Base-by-base conservation (phyloP, 306 rosid species). In the Trifolium pratense region DNA sequence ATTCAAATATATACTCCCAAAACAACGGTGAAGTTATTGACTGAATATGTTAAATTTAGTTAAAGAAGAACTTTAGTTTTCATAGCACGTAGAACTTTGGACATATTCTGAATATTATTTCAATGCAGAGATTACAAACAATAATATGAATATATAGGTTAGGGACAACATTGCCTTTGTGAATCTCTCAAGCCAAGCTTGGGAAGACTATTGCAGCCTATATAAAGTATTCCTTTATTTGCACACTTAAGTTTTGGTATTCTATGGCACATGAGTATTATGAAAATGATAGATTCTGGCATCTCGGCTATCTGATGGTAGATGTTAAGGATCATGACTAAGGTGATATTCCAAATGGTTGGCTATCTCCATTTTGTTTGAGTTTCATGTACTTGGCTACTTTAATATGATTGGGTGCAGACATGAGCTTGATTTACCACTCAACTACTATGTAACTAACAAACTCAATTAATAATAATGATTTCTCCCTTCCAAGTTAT, bases 1-100 rank as follows among this genome's bases (percentile, higher is more conserved):
- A 43, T 51, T 74, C 48, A 74, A 25, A 72, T 12, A 13, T 73
- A 49, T 34, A 74, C 9, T 70, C 66, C 51, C 34, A 68, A 64
- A 31, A 43, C 23, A 60, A 13, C 23, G 25, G 49, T 26, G 14
- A 37, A 75, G 31, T 9, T 66, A 56, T 46, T 49, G 42, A 56
- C 48, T 25, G 39, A 74, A 66, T 57, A 26, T 15, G 20, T n/a
- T 66, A 20, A 49, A 36, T 21, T 40, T 55, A 3, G 58, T 16
- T 16, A 25, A 46, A 13, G 20, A 31, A 31, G 34, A 29, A 72
- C 57, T 32, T 9, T 36, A 21, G 20, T 23, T 56, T 72, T 57
- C 43, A 62, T 15, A 51, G 17, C 66, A 70, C 46, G 29, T 39
- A 29, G 39, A 23, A 26, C 75, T 21, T 36, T 49, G 55, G 55